Conservation (phyloP, 441 rosid species). For the Erodium moschatum region DNA sequence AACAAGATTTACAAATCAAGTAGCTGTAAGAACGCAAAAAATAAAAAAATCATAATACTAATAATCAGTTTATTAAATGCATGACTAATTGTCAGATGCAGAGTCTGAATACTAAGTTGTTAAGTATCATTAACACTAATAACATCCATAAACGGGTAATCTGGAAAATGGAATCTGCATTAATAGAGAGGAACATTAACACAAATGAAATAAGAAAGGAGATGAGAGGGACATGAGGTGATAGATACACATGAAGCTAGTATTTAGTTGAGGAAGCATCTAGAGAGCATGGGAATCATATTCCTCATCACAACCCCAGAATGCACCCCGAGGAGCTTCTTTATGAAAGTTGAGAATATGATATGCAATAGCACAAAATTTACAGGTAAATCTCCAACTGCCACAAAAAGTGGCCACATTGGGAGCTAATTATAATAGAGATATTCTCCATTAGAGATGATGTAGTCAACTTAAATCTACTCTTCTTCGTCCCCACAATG, state of each 20-base stretch:
- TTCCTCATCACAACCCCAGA: not conserved
- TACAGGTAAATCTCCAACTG: not conserved
- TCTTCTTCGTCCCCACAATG: not conserved
- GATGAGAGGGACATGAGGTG: not conserved
- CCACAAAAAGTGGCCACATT: constrained; percentile 1
- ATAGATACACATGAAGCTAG: not conserved
- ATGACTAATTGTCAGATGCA: no score
- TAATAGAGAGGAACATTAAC: not conserved
- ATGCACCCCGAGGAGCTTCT: constrained; percentile 1
- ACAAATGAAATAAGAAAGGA: not conserved
- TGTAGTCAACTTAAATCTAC: not conserved
- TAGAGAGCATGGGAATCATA: not conserved
- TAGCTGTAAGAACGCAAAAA: no score
- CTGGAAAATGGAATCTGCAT: not conserved
- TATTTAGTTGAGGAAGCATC: constrained; percentile 1
- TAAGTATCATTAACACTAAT: no score
- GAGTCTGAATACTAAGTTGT: no score
- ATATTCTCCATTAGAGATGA: not conserved
- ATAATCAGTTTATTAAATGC: no score
- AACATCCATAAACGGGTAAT: no score
- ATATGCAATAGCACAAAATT: not conserved
- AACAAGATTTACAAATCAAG: no score
- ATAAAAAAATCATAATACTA: no score
- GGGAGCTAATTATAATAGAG: not conserved
- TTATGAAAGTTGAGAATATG: not conserved